A percentile compares a stretch with the other conserved stretches of the same genome.
Conservation (phyloP, 2,329 filamentous ascomycete genomes). For the Boeremia lycopersici region DNA sequence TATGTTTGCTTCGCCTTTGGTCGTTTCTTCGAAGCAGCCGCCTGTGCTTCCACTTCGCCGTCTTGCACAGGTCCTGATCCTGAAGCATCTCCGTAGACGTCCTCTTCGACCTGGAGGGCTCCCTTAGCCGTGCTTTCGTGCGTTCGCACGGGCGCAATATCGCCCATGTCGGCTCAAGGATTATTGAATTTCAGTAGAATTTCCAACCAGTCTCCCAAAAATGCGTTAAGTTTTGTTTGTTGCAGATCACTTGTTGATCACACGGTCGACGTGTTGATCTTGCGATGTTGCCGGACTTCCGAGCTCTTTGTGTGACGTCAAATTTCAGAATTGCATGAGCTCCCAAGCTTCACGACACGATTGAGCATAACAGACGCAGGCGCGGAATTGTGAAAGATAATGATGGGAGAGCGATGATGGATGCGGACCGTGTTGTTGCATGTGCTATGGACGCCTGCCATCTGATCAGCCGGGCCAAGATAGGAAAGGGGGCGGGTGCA, state of each 20-base stretch:
- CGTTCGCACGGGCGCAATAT: slow-evolving; percentile 5
- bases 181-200: background rate
- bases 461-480: slow-evolving; percentile 12
- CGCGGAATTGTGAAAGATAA: background rate
- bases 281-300: background rate
- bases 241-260: background rate
- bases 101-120: background rate
- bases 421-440: slow-evolving; percentile 4
- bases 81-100: background rate
- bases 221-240: background rate
- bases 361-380: background rate
- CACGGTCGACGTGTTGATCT: background rate
- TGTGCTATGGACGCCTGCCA: background rate
- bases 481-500: slow-evolving; percentile 12
- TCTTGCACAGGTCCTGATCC: slow-evolving; percentile 9
- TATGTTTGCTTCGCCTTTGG: slow-evolving; percentile 27
- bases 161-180: slow-evolving; percentile 2
- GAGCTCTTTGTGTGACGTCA: slow-evolving; percentile 5
- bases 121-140: slow-evolving; percentile 6
- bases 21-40: background rate
- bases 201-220: background rate
- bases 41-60: background rate
- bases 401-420: background rate
- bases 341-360: background rate
- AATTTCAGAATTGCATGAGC: background rate